phyloP scores from a whole-genome alignment of 2,329 filamentous ascomycete species.

The Verticillium klebahnii region DNA sequence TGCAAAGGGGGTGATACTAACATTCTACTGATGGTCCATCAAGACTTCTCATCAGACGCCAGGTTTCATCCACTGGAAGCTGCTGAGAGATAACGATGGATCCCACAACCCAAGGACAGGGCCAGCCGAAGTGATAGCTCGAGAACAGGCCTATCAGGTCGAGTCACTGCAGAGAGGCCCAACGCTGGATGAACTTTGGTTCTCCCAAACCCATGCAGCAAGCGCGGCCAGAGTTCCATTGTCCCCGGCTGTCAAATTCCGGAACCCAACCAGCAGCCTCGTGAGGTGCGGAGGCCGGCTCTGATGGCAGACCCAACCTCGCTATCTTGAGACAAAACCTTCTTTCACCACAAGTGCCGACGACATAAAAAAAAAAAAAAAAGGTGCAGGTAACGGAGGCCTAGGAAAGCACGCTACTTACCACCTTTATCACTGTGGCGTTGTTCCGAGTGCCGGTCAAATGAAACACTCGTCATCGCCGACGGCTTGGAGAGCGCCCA shows the following conservation, averaged over 20 bases:
- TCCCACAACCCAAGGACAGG: background rate
- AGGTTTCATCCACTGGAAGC: background rate
- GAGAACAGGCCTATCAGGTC: background rate
- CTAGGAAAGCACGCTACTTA: too few species aligned
- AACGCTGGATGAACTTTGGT: too few species aligned
- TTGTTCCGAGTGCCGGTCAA: background rate
- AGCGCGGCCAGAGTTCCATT: too few species aligned
- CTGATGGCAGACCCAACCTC: too few species aligned
- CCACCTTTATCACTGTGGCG: background rate
- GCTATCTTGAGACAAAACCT: too few species aligned
- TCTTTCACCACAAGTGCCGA: too few species aligned
- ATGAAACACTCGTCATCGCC: background rate
- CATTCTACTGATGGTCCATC: background rate
- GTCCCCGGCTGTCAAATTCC: too few species aligned
- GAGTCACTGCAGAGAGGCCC: background rate
- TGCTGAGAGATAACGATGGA: background rate
- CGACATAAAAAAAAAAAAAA: too few species aligned
- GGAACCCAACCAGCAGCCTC: too few species aligned
- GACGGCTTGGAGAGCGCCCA: background rate
- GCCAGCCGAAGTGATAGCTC: background rate
- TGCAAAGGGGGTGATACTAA: background rate
- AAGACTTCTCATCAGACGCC: background rate
- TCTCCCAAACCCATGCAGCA: too few species aligned
- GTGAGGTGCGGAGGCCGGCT: too few species aligned
- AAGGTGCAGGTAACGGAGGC: too few species aligned